Percentiles rank a stretch among this genome's conserved stretches.
Conservation (phyloP, 1,284 basidiomycete species). For the Agaricales sp. region DNA sequence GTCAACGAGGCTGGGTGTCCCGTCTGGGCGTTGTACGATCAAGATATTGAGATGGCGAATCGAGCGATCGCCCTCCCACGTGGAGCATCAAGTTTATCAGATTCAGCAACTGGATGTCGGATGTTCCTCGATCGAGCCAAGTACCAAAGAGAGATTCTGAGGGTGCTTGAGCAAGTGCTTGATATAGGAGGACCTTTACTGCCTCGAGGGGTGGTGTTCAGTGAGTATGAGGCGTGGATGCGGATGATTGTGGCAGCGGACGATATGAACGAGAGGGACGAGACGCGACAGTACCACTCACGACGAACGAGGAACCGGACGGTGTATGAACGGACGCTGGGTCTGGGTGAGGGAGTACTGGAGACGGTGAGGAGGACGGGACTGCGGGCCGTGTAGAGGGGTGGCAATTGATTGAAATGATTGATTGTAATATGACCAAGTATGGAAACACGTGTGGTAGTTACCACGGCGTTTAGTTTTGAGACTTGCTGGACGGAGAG, state of each 20-base stretch:
- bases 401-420: too few relatives aligned
- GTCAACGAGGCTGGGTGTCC: too few relatives aligned
- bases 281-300: constrained; percentile 20
- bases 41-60: not conserved
- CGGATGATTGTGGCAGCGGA: constrained; percentile 61
- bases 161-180: constrained; percentile 27
- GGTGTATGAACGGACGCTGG: constrained; percentile 32
- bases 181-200: constrained; percentile 18
- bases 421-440: not conserved
- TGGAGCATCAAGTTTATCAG: not conserved
- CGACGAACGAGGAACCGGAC: constrained; percentile 49
- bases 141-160: constrained; percentile 29
- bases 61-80: not conserved
- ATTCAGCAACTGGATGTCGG: not conserved
- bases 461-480: not conserved
- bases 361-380: constrained; percentile 19
- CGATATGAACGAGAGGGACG: constrained; percentile 34
- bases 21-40: not conserved
- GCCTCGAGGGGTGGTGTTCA: constrained; percentile 33
- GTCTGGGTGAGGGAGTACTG: constrained; percentile 26
- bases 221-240: constrained; percentile 69
- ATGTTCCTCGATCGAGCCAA: not conserved
- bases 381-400: constrained; percentile 13
- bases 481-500: not conserved
- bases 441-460: not conserved